Evolutionary conservation across 2,329 filamentous ascomycete species (phyloP).

Genomic region (Fulvia fulva): DNA sequence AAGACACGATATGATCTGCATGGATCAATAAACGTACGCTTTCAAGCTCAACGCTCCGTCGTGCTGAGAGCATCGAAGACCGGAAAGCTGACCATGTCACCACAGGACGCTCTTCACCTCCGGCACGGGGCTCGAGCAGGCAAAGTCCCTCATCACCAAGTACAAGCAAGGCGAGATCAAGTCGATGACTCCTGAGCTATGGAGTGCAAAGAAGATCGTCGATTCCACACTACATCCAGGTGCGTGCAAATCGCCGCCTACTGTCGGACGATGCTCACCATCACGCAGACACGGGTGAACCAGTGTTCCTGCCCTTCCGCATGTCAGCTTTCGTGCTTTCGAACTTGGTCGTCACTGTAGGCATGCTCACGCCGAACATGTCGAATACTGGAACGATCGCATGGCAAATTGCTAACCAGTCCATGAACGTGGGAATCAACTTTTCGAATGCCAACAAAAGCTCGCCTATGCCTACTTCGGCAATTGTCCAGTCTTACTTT

Average conservation of each 20-base stretch:
- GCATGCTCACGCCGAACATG: constrained; percentile 92
- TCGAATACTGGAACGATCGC: constrained; percentile 78
- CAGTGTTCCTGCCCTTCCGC: constrained; percentile 89
- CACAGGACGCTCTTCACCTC: constrained; percentile 81
- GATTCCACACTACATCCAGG: constrained; percentile 95
- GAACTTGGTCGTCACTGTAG: constrained; percentile 89
- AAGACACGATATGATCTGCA: constrained; percentile 20
- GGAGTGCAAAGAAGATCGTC: constrained; percentile 94
- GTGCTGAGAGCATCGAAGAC: neutral
- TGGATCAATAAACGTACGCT: constrained; percentile 23
- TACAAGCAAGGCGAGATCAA: constrained; percentile 82
- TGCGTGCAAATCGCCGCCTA: constrained; percentile 35
- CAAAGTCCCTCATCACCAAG: constrained; percentile 72
- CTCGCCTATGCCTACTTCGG: constrained; percentile 73
- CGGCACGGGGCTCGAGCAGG: constrained; percentile 71
- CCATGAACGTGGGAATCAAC: constrained; percentile 97
- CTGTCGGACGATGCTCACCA: neutral
- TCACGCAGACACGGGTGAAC: constrained; percentile 75
- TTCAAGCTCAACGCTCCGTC: neutral
- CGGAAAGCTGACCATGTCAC: neutral
- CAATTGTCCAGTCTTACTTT: constrained; percentile 84
- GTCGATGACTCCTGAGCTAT: constrained; percentile 84
- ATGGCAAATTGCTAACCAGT: constrained; percentile 97
- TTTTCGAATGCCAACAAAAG: constrained; percentile 98
- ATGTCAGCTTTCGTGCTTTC: constrained; percentile 96